These are phyloP conservation scores for Geoglossum glabrum DNA, from an alignment of 495 filamentous ascomycete species.

Conservation along the genomic window DNA sequence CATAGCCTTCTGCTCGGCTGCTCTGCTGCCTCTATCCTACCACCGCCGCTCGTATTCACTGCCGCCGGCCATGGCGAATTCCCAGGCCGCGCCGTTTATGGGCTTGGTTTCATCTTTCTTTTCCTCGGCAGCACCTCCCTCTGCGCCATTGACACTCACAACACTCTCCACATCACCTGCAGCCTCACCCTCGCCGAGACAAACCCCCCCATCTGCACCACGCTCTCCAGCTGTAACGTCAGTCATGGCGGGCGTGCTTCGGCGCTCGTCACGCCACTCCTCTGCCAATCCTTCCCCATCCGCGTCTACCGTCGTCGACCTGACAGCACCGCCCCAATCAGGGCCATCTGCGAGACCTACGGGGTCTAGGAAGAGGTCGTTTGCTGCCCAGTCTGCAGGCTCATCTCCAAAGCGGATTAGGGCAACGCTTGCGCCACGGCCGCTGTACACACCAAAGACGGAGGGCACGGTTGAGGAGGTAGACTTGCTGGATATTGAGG, in stretches of 20 bases:
- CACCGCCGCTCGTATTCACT: neutral
- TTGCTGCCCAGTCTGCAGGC: neutral
- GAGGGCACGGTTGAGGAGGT: slow-evolving; percentile 1
- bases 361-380: neutral
- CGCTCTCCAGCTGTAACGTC: slow-evolving; percentile 10
- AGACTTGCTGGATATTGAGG: slow-evolving; percentile 3
- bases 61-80: neutral
- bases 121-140: neutral
- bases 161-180: neutral
- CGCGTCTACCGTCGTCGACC: neutral
- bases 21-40: neutral
- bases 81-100: neutral
- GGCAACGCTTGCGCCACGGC: neutral
- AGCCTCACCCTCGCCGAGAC: neutral
- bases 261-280: neutral
- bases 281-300: neutral
- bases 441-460: neutral
- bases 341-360: neutral
- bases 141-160: neutral
- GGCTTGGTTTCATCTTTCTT: neutral
- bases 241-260: neutral
- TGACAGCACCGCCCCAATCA: neutral
- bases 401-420: neutral
- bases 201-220: neutral
- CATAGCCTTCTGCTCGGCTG: neutral